A percentile compares a stretch with the other conserved stretches of the same genome.
Conservation (phyloP, 495 filamentous ascomycete species). For the Aspergillus sclerotioniger region DNA sequence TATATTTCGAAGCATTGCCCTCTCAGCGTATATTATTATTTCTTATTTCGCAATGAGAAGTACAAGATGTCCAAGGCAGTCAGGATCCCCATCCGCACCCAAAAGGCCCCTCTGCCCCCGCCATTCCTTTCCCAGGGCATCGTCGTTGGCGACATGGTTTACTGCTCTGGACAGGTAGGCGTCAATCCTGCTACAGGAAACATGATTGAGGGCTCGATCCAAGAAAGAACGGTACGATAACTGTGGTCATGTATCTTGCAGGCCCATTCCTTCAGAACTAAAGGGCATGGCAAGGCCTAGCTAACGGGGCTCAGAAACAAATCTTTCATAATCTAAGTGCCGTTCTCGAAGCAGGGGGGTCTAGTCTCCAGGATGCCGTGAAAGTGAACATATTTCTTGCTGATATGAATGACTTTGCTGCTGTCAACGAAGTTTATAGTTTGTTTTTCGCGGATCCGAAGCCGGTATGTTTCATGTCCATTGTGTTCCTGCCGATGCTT, state of each 20-base stretch:
- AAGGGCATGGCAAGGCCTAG: background rate
- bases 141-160: slow-evolving; percentile 41
- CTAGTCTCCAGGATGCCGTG: slow-evolving; percentile 59
- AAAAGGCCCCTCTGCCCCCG: slow-evolving; percentile 37
- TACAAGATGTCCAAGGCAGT: slow-evolving; percentile 18
- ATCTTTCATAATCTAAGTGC: slow-evolving; percentile 61
- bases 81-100: slow-evolving; percentile 29
- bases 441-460: slow-evolving; percentile 54
- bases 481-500: background rate
- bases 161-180: slow-evolving; percentile 50
- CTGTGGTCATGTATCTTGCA: background rate
- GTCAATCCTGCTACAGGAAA: slow-evolving; percentile 48
- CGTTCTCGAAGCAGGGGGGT: slow-evolving; percentile 63
- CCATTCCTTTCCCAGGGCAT: slow-evolving; percentile 47
- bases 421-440: slow-evolving; percentile 61
- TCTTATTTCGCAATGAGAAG: too few species aligned
- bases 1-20: too few species aligned
- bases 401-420: slow-evolving; percentile 65
- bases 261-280: background rate
- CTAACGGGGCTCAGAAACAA: slow-evolving; percentile 33
- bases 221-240: slow-evolving; percentile 50
- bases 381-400: slow-evolving; percentile 70
- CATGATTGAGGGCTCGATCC: slow-evolving; percentile 51
- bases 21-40: too few species aligned
- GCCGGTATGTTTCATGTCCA: slow-evolving; percentile 35